A percentile compares a stretch with the other conserved stretches of the same genome.
Conservation (phyloP, 108 stramenopile species). For the Nannochloropsis granulata region DNA sequence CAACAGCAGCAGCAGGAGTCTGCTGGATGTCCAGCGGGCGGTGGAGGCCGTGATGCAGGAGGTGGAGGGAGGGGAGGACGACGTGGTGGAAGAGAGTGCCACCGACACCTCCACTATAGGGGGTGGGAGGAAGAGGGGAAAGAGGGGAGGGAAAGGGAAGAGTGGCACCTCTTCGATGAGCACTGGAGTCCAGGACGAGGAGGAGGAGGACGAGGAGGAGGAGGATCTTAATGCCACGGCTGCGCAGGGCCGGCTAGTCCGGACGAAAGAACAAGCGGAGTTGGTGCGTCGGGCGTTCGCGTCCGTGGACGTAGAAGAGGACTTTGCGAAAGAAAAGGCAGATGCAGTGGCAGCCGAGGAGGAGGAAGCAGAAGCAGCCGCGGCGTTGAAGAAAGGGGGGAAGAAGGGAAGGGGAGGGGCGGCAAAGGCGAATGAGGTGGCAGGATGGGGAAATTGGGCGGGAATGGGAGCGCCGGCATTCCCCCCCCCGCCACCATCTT, state of each 20-base stretch:
- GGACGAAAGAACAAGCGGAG: constrained; percentile 54
- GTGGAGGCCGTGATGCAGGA: constrained; percentile 16
- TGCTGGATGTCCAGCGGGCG: constrained; percentile 18
- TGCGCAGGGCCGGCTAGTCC: neutral
- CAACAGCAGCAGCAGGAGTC: constrained; percentile 1
- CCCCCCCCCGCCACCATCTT: neutral
- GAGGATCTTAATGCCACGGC: neutral
- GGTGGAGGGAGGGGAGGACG: neutral
- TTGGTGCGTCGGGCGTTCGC: constrained; percentile 81
- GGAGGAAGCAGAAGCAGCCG: neutral
- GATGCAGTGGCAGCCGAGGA: constrained; percentile 17
- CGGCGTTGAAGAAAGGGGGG: neutral
- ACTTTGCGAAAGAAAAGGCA: constrained; percentile 74
- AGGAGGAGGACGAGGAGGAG: neutral
- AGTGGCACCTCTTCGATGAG: neutral
- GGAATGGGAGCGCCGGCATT: constrained; percentile 4
- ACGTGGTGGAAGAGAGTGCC: neutral
- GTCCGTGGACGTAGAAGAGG: constrained; percentile 59
- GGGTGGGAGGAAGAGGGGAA: neutral
- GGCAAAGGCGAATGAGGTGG: neutral
- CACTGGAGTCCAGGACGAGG: neutral
- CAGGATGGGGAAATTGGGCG: constrained; percentile 26
- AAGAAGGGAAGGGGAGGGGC: neutral
- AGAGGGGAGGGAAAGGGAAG: neutral
- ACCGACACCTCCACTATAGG: neutral